Conservation (phyloP, 768 basidiomycete species). For the Suillus discolor region DNA sequence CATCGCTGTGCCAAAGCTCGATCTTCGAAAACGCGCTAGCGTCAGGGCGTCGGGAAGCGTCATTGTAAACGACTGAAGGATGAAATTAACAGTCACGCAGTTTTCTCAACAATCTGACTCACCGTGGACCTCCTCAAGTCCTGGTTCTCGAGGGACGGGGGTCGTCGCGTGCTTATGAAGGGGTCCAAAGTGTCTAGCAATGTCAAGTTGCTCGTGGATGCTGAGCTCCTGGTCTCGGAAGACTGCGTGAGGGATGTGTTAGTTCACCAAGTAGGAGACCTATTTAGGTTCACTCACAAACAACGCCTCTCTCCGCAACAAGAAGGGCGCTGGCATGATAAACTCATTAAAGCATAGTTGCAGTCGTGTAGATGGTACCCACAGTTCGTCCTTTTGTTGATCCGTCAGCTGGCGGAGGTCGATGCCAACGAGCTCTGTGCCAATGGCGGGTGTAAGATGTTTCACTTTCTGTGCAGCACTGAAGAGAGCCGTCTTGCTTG, state of each 20-base stretch:
- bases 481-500: constrained; percentile 65
- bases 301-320: constrained; percentile 74
- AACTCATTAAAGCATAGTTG: constrained; percentile 14
- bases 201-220: constrained; percentile 69
- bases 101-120: constrained; percentile 19
- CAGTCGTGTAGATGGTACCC: constrained; percentile 22
- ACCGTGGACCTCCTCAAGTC: constrained; percentile 79
- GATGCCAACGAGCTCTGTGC: constrained; percentile 73
- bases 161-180: constrained; percentile 86
- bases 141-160: constrained; percentile 67
- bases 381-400: constrained; percentile 81
- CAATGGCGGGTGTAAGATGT: constrained; percentile 71
- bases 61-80: constrained; percentile 67
- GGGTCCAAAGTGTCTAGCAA: constrained; percentile 71
- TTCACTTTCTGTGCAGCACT: constrained; percentile 66
- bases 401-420: constrained; percentile 70
- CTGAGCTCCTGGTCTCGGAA: constrained; percentile 74
- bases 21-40: constrained; percentile 66
- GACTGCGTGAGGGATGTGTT: constrained; percentile 43
- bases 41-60: constrained; percentile 63
- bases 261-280: neutral
- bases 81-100: constrained; percentile 10
- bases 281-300: constrained; percentile 50
- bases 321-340: constrained; percentile 57
- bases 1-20: constrained; percentile 85